phyloP scores from a whole-genome alignment of 306 rosid species.

The Vigna mungo region DNA sequence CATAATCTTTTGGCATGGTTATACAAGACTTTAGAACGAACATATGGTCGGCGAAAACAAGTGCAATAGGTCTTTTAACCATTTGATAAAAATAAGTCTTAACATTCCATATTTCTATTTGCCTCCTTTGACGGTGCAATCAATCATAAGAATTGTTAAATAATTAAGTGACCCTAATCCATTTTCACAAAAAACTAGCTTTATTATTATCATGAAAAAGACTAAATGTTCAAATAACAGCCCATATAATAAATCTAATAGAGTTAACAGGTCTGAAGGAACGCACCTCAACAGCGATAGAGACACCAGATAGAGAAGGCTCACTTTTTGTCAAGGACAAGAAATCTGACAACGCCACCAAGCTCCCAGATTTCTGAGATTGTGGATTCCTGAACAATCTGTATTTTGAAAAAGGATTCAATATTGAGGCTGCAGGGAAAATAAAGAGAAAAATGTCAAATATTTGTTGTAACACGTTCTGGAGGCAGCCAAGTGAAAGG shows the following conservation, averaged over 20 bases:
- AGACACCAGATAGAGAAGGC: slow-evolving; percentile 71
- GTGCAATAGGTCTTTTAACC: background rate
- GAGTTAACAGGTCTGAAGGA: background rate
- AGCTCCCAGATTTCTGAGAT: slow-evolving; percentile 50
- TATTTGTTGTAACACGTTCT: slow-evolving; percentile 13
- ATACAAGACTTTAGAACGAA: slow-evolving; percentile 7
- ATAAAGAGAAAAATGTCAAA: slow-evolving; percentile 42
- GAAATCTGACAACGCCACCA: slow-evolving; percentile 71
- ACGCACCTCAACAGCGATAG: slow-evolving; percentile 79
- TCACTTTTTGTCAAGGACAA: slow-evolving; percentile 73
- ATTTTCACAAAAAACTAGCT: slow-evolving; percentile 3
- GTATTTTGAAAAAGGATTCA: slow-evolving; percentile 51
- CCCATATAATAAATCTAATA: slow-evolving; percentile 9
- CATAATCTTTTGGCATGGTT: background rate
- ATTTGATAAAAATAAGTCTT: slow-evolving; percentile 6
- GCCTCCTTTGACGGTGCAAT: slow-evolving; percentile 25
- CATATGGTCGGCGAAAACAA: background rate
- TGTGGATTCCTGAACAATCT: slow-evolving; percentile 68
- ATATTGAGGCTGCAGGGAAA: slow-evolving; percentile 69
- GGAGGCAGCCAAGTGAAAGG: slow-evolving; percentile 29
- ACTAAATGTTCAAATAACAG: slow-evolving; percentile 16
- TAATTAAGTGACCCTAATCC: slow-evolving; percentile 27
- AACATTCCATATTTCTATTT: slow-evolving; percentile 1
- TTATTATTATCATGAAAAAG: background rate
- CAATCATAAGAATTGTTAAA: slow-evolving; percentile 14